These are phyloP conservation scores for Phytophthora vignae DNA, from an alignment of 352 stramenopile species.

Conservation along the genomic window DNA sequence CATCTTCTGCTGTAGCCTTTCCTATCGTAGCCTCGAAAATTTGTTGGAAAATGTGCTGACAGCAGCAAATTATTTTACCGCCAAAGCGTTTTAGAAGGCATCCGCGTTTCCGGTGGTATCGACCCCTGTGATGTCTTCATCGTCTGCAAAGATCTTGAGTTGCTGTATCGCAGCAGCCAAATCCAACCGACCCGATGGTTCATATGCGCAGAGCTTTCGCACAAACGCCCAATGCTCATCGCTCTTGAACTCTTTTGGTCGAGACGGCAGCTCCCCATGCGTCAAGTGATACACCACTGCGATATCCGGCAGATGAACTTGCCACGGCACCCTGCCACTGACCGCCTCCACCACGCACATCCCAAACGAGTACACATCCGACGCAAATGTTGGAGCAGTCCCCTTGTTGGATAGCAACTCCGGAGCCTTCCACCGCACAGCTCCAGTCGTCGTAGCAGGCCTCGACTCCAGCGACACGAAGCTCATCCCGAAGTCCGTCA, in stretches of 20 bases:
- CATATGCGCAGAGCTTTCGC: not conserved
- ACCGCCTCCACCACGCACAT: conserved; percentile 18
- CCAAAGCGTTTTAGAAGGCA: not conserved
- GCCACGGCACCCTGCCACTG: conserved; percentile 4
- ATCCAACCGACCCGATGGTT: not conserved
- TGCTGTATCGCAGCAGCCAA: not conserved
- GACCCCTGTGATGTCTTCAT: not conserved
- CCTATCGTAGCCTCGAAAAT: too few species aligned
- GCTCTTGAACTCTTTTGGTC: conserved; percentile 1
- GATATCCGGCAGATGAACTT: not conserved
- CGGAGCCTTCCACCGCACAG: conserved; percentile 12
- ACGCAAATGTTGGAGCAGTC: conserved; percentile 1
- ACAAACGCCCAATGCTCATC: conserved; percentile 16
- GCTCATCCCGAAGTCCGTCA: conserved; percentile 39
- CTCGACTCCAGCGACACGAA: conserved; percentile 14
- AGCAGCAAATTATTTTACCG: not conserved
- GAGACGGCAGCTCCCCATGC: not conserved
- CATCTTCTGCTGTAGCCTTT: too few species aligned
- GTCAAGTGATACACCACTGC: conserved; percentile 10
- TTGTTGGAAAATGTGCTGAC: too few species aligned
- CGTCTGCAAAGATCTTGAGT: not conserved
- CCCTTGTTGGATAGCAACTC: conserved; percentile 1
- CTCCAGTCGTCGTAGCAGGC: not conserved
- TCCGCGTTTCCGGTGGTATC: not conserved
- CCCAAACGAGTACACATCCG: conserved; percentile 22